Evolutionary conservation across 805 yeast genomes (phyloP).

Genomic region (Metschnikowia gelsemii): DNA sequence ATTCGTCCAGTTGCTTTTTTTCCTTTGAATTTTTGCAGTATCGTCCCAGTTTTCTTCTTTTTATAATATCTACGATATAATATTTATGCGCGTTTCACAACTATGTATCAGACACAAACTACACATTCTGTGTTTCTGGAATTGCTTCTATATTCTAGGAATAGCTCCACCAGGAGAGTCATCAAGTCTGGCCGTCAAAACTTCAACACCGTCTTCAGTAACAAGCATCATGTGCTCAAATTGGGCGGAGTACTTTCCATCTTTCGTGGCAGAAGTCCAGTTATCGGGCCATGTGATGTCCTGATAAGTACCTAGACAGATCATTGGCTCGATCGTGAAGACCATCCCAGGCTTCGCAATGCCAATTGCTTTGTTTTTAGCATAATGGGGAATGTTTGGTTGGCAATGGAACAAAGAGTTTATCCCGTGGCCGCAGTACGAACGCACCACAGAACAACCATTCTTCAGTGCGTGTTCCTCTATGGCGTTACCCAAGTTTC

Average conservation of each 20-base stretch:
- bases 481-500: slow-evolving; percentile 82
- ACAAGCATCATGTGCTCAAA: slow-evolving; percentile 92
- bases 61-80: no score
- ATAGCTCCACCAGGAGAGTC: slow-evolving; percentile 88
- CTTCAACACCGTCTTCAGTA: slow-evolving; percentile 91
- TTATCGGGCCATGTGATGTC: slow-evolving; percentile 95
- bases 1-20: slow-evolving; percentile 56
- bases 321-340: slow-evolving; percentile 97
- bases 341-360: slow-evolving; percentile 94
- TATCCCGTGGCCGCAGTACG: slow-evolving; percentile 93
- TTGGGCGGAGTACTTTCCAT: slow-evolving; percentile 89
- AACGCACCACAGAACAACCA: slow-evolving; percentile 81
- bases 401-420: slow-evolving; percentile 84
- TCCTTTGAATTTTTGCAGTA: no score
- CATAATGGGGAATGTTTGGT: slow-evolving; percentile 93
- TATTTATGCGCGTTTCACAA: no score
- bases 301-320: slow-evolving; percentile 76
- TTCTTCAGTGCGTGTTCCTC: slow-evolving; percentile 81
- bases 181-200: slow-evolving; percentile 77
- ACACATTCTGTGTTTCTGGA: not conserved
- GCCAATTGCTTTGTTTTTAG: slow-evolving; percentile 89
- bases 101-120: no score
- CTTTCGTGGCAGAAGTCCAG: slow-evolving; percentile 93
- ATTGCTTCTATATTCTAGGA: slow-evolving; percentile 20
- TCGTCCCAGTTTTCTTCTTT: no score